Evolutionary conservation across 2,329 filamentous ascomycete species (phyloP).

Genomic region (Diplocarpon mali): DNA sequence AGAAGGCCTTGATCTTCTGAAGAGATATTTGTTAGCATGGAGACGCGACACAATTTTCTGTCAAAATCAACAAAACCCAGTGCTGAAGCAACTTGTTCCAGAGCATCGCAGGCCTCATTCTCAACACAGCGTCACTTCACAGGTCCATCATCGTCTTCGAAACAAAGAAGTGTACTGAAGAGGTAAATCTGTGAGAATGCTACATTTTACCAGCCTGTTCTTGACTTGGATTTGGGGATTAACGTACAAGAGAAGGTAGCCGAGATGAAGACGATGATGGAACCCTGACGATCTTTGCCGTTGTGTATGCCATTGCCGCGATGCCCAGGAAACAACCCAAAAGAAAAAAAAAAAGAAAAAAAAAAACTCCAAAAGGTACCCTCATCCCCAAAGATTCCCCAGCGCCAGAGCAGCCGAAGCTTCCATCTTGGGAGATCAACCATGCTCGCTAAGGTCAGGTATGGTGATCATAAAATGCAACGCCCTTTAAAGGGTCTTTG

Average conservation of each 20-base stretch:
- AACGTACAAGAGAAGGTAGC: constrained; percentile 50
- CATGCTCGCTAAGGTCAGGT: constrained; percentile 38
- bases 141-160: constrained; percentile 52
- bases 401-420: constrained; percentile 28
- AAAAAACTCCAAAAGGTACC: constrained; percentile 16
- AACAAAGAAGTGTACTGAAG: constrained; percentile 27
- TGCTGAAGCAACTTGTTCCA: constrained; percentile 31
- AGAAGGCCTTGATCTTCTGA: constrained; percentile 51
- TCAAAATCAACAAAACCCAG: not conserved
- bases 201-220: constrained; percentile 39
- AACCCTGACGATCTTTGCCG: constrained; percentile 36
- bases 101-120: constrained; percentile 12
- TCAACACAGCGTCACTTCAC: constrained; percentile 36
- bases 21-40: constrained; percentile 18
- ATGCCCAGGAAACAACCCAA: constrained; percentile 17
- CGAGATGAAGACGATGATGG: constrained; percentile 59
- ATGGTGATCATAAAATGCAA: constrained; percentile 27
- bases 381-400: constrained; percentile 23
- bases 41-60: not conserved
- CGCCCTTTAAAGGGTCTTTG: constrained; percentile 21
- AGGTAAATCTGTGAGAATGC: constrained; percentile 33
- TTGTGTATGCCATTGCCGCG: constrained; percentile 11
- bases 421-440: constrained; percentile 30
- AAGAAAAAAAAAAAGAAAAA: constrained; percentile 17
- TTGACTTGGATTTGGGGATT: constrained; percentile 34